A percentile compares a stretch with the other conserved stretches of the same genome.
Conservation (phyloP, 768 basidiomycete species). For the Pisolithus marmoratus region DNA sequence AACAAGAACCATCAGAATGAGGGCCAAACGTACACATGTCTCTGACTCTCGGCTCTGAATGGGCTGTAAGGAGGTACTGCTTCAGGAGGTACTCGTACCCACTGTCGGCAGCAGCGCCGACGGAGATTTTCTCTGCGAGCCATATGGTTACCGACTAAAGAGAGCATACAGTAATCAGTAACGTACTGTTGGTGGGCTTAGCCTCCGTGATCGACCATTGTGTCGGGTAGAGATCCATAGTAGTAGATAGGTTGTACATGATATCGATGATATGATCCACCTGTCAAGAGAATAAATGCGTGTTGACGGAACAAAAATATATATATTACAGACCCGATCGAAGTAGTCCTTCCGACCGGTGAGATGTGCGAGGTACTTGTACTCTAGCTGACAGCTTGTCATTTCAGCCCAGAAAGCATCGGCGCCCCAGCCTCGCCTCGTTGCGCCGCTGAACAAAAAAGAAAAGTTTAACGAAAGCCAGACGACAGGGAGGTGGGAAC, state of each 20-base stretch:
- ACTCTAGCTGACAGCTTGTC: constrained; percentile 44
- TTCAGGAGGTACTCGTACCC: constrained; percentile 68
- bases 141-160: not conserved
- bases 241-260: constrained; percentile 12
- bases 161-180: not conserved
- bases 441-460: constrained; percentile 28
- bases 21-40: constrained; percentile 44
- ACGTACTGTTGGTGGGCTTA: constrained; percentile 15
- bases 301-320: not conserved
- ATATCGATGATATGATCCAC: constrained; percentile 34
- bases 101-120: constrained; percentile 57
- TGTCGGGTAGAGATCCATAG: constrained; percentile 15
- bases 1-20: not conserved
- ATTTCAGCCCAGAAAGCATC: constrained; percentile 34
- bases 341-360: constrained; percentile 39
- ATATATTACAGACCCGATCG: constrained; percentile 14
- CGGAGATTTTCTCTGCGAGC: constrained; percentile 37
- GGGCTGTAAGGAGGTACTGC: constrained; percentile 49
- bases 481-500: constrained; percentile 5
- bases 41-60: constrained; percentile 37
- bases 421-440: constrained; percentile 27
- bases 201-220: constrained; percentile 16
- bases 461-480: not conserved
- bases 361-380: constrained; percentile 47
- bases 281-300: constrained; percentile 1